Evolutionary conservation across 176 grass and related monocot species (phyloP).

Genomic region (Poa pratensis): DNA sequence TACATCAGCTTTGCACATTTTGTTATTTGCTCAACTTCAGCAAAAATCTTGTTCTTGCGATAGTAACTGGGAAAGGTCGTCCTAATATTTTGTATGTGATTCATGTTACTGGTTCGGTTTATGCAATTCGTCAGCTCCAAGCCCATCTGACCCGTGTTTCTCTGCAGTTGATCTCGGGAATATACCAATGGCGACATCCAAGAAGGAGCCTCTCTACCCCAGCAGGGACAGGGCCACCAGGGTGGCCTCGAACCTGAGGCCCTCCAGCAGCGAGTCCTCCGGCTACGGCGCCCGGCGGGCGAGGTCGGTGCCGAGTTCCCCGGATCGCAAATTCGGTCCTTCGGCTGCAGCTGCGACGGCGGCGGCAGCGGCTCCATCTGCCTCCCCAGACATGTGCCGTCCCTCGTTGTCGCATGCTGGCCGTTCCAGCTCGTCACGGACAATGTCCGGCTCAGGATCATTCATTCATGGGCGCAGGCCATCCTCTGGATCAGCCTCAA

Average conservation of each 20-base stretch:
- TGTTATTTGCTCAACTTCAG: slow-evolving; percentile 1
- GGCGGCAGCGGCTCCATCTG: neutral
- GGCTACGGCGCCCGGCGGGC: slow-evolving; percentile 30
- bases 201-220: slow-evolving; percentile 39
- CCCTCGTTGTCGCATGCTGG: slow-evolving; percentile 28
- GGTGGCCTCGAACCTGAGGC: slow-evolving; percentile 46
- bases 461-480: slow-evolving; percentile 43
- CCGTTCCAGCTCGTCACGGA: slow-evolving; percentile 31
- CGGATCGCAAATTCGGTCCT: slow-evolving; percentile 44
- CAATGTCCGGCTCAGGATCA: slow-evolving; percentile 26
- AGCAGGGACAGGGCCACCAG: slow-evolving; percentile 39
- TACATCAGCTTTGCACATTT: neutral
- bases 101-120: neutral
- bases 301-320: slow-evolving; percentile 47
- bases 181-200: slow-evolving; percentile 54
- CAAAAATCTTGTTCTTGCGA: slow-evolving; percentile 7
- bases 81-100: neutral
- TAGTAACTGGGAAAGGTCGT: neutral
- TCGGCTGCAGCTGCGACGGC: neutral
- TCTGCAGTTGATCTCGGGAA: slow-evolving; percentile 34
- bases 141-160: slow-evolving; percentile 29
- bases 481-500: slow-evolving; percentile 7
- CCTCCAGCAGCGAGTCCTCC: slow-evolving; percentile 40
- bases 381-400: neutral
- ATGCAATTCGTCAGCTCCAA: neutral